These are phyloP conservation scores for Fusarium fracticaudum DNA, from an alignment of 2,329 filamentous ascomycete genomes.

Conservation along the genomic window DNA sequence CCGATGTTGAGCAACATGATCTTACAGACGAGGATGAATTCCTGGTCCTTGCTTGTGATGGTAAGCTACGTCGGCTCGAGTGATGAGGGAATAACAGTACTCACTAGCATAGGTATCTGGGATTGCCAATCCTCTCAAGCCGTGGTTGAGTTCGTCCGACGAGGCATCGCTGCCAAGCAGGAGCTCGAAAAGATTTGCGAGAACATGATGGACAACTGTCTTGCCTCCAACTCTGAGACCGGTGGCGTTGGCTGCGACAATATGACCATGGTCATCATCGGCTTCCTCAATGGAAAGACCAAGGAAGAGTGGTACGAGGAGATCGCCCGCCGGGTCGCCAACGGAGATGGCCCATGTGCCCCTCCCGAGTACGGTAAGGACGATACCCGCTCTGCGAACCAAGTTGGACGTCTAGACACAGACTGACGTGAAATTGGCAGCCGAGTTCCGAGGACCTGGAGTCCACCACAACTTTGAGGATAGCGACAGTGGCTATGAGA, in stretches of 20 bases:
- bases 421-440: conserved; percentile 54
- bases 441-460: conserved; percentile 85
- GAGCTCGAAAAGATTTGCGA: conserved; percentile 95
- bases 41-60: conserved; percentile 89
- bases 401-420: background rate
- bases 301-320: conserved; percentile 99
- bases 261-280: conserved; percentile 97
- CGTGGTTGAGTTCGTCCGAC: conserved; percentile 94
- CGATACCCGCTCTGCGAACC: conserved; percentile 50
- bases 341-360: conserved; percentile 96
- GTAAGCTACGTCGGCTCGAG: conserved; percentile 60
- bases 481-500: conserved; percentile 79
- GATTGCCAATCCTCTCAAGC: conserved; percentile 99
- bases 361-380: conserved; percentile 99
- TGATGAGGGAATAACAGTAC: conserved; percentile 28
- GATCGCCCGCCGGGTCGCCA: conserved; percentile 91
- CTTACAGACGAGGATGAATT: conserved; percentile 95
- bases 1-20: conserved; percentile 92
- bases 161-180: conserved; percentile 96
- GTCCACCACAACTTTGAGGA: conserved; percentile 86
- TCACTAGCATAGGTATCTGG: conserved; percentile 82
- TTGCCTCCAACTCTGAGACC: conserved; percentile 97
- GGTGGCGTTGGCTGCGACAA: conserved; percentile 99
- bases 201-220: conserved; percentile 99
- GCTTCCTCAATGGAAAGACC: conserved; percentile 87